Evolutionary conservation across 805 yeast genomes (phyloP).

Genomic region (Blastobotrys parvus): DNA sequence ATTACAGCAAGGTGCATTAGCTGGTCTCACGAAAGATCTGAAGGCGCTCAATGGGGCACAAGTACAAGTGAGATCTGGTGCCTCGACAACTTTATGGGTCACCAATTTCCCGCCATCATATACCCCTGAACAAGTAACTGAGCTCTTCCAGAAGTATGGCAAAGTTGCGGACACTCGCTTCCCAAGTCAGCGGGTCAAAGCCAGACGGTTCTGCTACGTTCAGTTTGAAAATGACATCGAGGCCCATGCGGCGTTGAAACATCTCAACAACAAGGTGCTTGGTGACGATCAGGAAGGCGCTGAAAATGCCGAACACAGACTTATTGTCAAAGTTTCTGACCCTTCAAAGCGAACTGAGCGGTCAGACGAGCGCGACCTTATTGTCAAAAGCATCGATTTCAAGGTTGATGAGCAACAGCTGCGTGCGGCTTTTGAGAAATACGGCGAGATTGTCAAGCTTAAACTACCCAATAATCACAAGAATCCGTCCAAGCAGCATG

Average conservation of each 20-base stretch:
- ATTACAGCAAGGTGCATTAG: constrained; percentile 37
- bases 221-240: constrained; percentile 41
- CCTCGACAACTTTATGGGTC: constrained; percentile 55
- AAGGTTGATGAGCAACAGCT: constrained; percentile 34
- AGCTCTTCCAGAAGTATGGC: constrained; percentile 36
- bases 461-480: constrained; percentile 37
- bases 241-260: constrained; percentile 37
- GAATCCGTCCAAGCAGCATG: constrained; percentile 33
- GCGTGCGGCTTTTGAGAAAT: constrained; percentile 34
- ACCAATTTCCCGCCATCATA: constrained; percentile 62
- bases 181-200: constrained; percentile 50
- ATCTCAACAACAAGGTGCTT: constrained; percentile 32
- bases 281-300: no score
- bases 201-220: constrained; percentile 66
- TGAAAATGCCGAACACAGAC: constrained; percentile 23
- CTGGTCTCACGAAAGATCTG: constrained; percentile 53
- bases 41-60: constrained; percentile 38
- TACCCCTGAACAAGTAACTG: constrained; percentile 32
- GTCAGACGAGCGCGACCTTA: constrained; percentile 49
- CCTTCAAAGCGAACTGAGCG: constrained; percentile 39
- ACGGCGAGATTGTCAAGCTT: constrained; percentile 47
- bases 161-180: constrained; percentile 44
- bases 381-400: constrained; percentile 46
- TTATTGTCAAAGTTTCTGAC: constrained; percentile 56
- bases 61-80: constrained; percentile 39